These are phyloP conservation scores for Carnegiea gigantea DNA, from an alignment of 179 eudicot genomes.

Conservation along the genomic window DNA sequence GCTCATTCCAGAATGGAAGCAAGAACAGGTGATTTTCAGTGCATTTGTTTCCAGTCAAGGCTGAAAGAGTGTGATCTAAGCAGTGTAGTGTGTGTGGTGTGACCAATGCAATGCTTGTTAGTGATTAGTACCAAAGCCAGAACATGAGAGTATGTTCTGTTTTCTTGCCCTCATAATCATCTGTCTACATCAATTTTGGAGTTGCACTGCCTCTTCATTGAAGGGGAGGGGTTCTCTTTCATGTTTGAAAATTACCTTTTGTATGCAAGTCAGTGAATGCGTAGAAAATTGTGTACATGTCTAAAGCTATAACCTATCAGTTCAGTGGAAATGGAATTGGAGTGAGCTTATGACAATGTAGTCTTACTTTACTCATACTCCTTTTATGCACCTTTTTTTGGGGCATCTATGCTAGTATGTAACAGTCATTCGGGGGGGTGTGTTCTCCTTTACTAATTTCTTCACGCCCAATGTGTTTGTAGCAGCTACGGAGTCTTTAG, in stretches of 20 bases:
- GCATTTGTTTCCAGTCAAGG: conserved; percentile 7
- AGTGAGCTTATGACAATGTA: no score
- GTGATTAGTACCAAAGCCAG: not conserved
- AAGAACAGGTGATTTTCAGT: conserved; percentile 56
- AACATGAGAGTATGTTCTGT: not conserved
- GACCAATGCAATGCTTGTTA: conserved; percentile 6
- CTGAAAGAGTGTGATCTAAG: not conserved
- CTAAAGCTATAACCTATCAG: no score
- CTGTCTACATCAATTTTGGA: not conserved
- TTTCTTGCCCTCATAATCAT: not conserved
- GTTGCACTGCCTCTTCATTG: not conserved
- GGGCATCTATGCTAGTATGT: no score
- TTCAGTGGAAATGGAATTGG: no score
- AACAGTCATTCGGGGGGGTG: no score
- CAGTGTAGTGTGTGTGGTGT: not conserved
- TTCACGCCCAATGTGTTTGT: no score
- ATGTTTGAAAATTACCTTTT: no score
- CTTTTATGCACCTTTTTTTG: no score
- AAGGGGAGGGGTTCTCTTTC: not conserved
- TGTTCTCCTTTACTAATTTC: no score
- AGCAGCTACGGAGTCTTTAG: no score
- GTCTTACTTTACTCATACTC: no score
- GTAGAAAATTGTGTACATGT: no score
- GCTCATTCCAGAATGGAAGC: conserved; percentile 86
- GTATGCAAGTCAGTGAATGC: not conserved